Conservation (phyloP, 495 filamentous ascomycete species). For the Xylaria nigripes region DNA sequence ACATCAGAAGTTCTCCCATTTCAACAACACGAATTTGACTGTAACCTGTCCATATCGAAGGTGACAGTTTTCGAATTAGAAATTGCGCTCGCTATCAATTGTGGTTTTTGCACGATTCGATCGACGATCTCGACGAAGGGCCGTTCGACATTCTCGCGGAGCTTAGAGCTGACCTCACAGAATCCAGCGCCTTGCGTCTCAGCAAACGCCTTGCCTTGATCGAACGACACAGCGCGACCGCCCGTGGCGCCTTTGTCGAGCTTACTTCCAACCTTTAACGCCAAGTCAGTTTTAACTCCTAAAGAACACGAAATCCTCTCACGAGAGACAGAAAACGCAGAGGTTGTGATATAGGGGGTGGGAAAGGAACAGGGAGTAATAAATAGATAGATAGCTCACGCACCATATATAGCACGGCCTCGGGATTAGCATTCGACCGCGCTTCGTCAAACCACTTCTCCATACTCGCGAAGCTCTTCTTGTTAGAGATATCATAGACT, state of each 20-base stretch:
- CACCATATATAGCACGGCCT: slow-evolving; percentile 48
- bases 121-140: slow-evolving; percentile 51
- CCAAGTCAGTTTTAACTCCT: slow-evolving; percentile 8
- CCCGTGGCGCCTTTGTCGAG: slow-evolving; percentile 38
- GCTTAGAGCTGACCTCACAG: slow-evolving; percentile 51
- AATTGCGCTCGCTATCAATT: slow-evolving; percentile 26
- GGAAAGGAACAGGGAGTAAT: neutral
- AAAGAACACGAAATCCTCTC: neutral
- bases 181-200: slow-evolving; percentile 40
- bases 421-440: slow-evolving; percentile 42
- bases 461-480: slow-evolving; percentile 48
- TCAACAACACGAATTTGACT: slow-evolving; percentile 19
- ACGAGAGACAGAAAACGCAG: no score
- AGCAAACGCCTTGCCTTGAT: slow-evolving; percentile 45
- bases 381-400: neutral
- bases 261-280: slow-evolving; percentile 43
- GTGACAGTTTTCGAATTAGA: slow-evolving; percentile 1
- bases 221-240: slow-evolving; percentile 39
- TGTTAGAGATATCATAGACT: slow-evolving; percentile 51
- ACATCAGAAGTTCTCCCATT: neutral
- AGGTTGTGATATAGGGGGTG: neutral
- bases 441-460: slow-evolving; percentile 54
- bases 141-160: slow-evolving; percentile 42
- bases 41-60: neutral
- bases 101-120: slow-evolving; percentile 40